Evolutionary conservation across 1,139 yeast species (phyloP).

Genomic region (Chernovozyma aurita): DNA sequence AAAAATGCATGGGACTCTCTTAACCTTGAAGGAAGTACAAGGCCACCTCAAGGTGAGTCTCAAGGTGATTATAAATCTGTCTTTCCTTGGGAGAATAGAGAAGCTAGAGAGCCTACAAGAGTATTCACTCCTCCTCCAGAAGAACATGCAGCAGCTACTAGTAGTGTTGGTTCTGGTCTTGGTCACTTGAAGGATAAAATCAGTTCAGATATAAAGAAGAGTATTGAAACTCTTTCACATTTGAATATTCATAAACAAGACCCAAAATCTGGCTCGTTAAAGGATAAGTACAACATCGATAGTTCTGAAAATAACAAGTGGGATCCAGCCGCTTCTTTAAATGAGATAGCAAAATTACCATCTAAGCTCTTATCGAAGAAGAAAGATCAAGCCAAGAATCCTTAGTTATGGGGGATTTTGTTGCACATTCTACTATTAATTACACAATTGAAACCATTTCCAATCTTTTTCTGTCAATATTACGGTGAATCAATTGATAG

Average conservation of each 20-base stretch:
- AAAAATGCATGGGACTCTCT: slow-evolving; percentile 25
- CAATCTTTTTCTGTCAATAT: neutral
- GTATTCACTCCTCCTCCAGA: slow-evolving; percentile 7
- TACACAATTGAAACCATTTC: neutral
- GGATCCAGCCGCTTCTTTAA: slow-evolving; percentile 5
- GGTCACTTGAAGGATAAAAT: neutral
- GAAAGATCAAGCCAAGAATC: too few species aligned
- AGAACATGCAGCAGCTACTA: neutral
- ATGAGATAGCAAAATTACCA: slow-evolving; percentile 5
- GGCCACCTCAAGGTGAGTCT: slow-evolving; percentile 3
- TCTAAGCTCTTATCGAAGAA: slow-evolving; percentile 4
- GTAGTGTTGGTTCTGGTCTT: neutral
- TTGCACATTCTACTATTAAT: neutral
- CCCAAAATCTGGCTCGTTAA: slow-evolving; percentile 1
- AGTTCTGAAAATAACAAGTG: slow-evolving; percentile 2
- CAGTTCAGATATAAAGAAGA: slow-evolving; percentile 4
- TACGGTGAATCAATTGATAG: too few species aligned
- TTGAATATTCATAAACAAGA: neutral
- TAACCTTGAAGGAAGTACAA: neutral
- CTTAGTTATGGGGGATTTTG: too few species aligned
- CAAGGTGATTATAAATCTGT: slow-evolving; percentile 18
- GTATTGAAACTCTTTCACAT: slow-evolving; percentile 4
- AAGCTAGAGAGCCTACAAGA: slow-evolving; percentile 16
- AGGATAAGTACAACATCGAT: slow-evolving; percentile 6
- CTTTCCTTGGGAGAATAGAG: slow-evolving; percentile 45